phyloP scores from a whole-genome alignment of 2,329 filamentous ascomycete species.

The Aspergillus pseudoterreus region DNA sequence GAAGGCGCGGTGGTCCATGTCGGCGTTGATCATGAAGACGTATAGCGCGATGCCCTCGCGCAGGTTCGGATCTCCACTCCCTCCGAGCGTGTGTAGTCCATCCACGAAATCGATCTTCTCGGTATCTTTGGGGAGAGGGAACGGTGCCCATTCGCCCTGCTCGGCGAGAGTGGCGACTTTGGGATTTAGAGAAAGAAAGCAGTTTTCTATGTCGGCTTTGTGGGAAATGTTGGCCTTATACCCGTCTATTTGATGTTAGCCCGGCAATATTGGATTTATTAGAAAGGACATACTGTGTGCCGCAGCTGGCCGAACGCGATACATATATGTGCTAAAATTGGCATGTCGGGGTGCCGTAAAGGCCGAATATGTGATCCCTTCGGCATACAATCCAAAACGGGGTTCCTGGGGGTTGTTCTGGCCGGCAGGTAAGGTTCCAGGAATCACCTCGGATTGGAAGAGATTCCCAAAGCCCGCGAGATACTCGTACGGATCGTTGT shows the following conservation, averaged over 20 bases:
- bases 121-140: constrained; percentile 43
- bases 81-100: constrained; percentile 50
- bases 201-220: constrained; percentile 25
- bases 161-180: constrained; percentile 52
- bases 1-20: constrained; percentile 52
- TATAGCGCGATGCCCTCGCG: constrained; percentile 51
- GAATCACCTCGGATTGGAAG: constrained; percentile 31
- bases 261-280: background rate
- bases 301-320: constrained; percentile 24
- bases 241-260: constrained; percentile 14
- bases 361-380: constrained; percentile 26
- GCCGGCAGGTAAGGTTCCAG: constrained; percentile 27
- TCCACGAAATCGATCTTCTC: constrained; percentile 55
- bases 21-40: constrained; percentile 53
- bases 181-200: constrained; percentile 39
- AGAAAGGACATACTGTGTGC: constrained; percentile 19
- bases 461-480: constrained; percentile 27
- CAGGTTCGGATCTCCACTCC: constrained; percentile 52
- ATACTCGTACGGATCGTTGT: constrained; percentile 29
- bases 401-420: constrained; percentile 32
- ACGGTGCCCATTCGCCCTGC: constrained; percentile 54
- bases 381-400: constrained; percentile 29
- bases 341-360: constrained; percentile 23
- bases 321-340: constrained; percentile 28
- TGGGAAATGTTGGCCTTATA: constrained; percentile 42